phyloP scores from a whole-genome alignment of 768 basidiomycete genomes.

The Dictyophora rubrovolvata region DNA sequence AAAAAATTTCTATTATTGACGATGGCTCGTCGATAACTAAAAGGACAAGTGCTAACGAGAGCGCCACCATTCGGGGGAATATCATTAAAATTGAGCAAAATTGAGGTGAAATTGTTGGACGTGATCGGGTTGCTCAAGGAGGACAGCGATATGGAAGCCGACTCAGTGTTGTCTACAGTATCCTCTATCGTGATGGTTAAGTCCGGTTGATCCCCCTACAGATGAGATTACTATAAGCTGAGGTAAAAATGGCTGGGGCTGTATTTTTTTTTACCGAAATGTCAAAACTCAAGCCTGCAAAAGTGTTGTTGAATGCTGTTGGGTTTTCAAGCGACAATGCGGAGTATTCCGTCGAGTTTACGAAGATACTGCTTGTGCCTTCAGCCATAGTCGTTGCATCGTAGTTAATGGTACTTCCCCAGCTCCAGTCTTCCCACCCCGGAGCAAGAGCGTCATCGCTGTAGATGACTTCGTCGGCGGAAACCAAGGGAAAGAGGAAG shows the following conservation, averaged over 20 bases:
- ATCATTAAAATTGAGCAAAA: slow-evolving; percentile 37
- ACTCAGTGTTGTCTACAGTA: slow-evolving; percentile 26
- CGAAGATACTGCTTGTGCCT: slow-evolving; percentile 31
- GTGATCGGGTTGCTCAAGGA: slow-evolving; percentile 30
- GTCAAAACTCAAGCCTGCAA: slow-evolving; percentile 41
- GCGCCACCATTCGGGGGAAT: slow-evolving; percentile 30
- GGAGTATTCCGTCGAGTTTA: slow-evolving; percentile 31
- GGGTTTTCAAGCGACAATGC: slow-evolving; percentile 40
- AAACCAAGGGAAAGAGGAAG: slow-evolving; percentile 2
- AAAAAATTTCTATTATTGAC: neutral
- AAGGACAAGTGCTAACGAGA: slow-evolving; percentile 18
- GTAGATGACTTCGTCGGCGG: slow-evolving; percentile 32
- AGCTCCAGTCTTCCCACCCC: slow-evolving; percentile 46
- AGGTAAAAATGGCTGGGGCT: too few species aligned
- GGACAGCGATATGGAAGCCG: slow-evolving; percentile 32
- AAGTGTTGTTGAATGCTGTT: slow-evolving; percentile 27
- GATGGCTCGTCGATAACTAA: neutral
- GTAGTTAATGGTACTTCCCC: slow-evolving; percentile 33
- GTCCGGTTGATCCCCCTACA: slow-evolving; percentile 36
- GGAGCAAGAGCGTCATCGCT: slow-evolving; percentile 30
- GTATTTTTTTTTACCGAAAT: slow-evolving; percentile 25
- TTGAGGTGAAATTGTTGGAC: slow-evolving; percentile 30
- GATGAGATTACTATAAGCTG: too few species aligned
- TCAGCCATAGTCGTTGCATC: slow-evolving; percentile 34
- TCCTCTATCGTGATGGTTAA: slow-evolving; percentile 32